phyloP scores from a whole-genome alignment of 306 rosid species.

The Acacia melanoxylon region DNA sequence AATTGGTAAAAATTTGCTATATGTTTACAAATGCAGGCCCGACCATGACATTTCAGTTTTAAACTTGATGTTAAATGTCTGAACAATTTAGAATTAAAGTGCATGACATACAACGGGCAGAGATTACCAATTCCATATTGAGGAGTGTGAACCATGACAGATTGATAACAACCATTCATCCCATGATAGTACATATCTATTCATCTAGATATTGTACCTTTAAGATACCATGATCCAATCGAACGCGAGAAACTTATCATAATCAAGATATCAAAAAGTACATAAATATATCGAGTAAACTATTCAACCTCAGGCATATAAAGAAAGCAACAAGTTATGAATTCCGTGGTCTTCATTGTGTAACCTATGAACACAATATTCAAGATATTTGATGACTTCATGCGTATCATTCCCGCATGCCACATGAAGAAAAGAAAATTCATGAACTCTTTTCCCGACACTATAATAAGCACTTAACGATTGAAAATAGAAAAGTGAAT shows the following conservation, averaged over 20 bases:
- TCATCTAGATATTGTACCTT: slow-evolving; percentile 3
- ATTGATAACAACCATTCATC: slow-evolving; percentile 15
- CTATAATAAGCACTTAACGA: slow-evolving; percentile 23
- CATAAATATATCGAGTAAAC: slow-evolving; percentile 28
- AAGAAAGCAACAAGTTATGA: slow-evolving; percentile 90
- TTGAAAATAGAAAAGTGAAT: slow-evolving; percentile 31
- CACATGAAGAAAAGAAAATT: slow-evolving; percentile 26
- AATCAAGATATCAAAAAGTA: slow-evolving; percentile 23
- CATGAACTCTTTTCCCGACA: slow-evolving; percentile 21
- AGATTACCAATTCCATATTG: slow-evolving; percentile 11
- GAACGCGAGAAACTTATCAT: neutral
- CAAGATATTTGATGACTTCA: slow-evolving; percentile 96
- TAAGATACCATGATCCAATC: slow-evolving; percentile 21
- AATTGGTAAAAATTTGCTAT: neutral
- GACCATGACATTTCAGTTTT: neutral
- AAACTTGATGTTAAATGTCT: neutral
- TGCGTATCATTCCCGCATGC: slow-evolving; percentile 93
- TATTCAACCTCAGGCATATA: slow-evolving; percentile 91
- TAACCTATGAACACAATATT: slow-evolving; percentile 85
- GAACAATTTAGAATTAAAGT: neutral
- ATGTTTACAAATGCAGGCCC: neutral
- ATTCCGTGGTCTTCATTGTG: slow-evolving; percentile 97
- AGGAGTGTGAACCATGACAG: slow-evolving; percentile 6
- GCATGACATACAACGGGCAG: neutral
- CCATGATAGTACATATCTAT: slow-evolving; percentile 4